phyloP scores from a whole-genome alignment of 2,329 filamentous ascomycete species.

The Xylariomycetidae sp. region DNA sequence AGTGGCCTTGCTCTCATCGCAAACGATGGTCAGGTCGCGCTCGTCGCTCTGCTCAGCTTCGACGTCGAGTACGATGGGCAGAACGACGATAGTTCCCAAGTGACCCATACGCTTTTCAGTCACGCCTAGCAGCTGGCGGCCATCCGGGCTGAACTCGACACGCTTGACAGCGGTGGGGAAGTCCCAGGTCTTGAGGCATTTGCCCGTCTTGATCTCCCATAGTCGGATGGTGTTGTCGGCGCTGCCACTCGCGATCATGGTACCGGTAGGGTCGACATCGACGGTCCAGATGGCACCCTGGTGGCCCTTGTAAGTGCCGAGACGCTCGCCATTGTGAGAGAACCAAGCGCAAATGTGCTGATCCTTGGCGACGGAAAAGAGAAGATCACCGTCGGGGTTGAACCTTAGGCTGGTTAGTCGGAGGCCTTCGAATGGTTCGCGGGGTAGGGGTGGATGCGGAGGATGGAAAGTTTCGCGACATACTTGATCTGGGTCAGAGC shows the following conservation, averaged over 20 bases:
- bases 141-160: slow-evolving; percentile 95
- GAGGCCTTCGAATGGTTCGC: slow-evolving; percentile 7
- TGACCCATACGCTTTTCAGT: slow-evolving; percentile 99
- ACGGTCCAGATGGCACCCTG: slow-evolving; percentile 98
- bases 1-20: slow-evolving; percentile 92
- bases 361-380: slow-evolving; percentile 95
- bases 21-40: slow-evolving; percentile 79
- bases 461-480: slow-evolving; percentile 18
- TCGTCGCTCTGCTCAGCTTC: slow-evolving; percentile 80
- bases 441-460: neutral
- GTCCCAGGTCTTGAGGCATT: slow-evolving; percentile 94
- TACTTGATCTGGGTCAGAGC: slow-evolving; percentile 92
- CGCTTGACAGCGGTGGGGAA: slow-evolving; percentile 96
- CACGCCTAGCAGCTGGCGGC: slow-evolving; percentile 81
- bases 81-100: slow-evolving; percentile 86
- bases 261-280: slow-evolving; percentile 88
- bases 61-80: slow-evolving; percentile 80
- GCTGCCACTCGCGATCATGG: slow-evolving; percentile 87
- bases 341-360: slow-evolving; percentile 97
- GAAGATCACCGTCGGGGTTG: slow-evolving; percentile 90
- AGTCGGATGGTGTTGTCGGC: slow-evolving; percentile 97
- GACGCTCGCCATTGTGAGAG: slow-evolving; percentile 92
- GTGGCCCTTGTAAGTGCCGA: slow-evolving; percentile 95
- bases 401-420: slow-evolving; percentile 47
- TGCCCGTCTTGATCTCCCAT: slow-evolving; percentile 92